Evolutionary conservation across 2,329 filamentous ascomycete species (phyloP), one percentile per base, ranked within the genome.

Genomic region (Aplosporella prunicola): DNA sequence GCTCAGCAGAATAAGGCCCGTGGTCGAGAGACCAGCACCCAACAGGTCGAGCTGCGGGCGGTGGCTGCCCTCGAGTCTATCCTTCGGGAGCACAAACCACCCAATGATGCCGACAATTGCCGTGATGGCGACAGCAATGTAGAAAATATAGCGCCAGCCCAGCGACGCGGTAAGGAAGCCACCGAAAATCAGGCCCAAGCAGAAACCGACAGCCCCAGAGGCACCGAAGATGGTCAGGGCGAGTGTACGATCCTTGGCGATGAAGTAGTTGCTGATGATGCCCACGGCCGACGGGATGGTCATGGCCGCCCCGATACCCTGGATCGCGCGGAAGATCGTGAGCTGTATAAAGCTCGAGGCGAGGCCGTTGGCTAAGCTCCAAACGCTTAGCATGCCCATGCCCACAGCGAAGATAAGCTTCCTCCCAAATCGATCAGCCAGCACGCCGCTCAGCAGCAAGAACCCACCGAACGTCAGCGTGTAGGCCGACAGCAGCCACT

Each of bases 211-310:
- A 1, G 60, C 60, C 1, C 60, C 60, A 0, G 58, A 56, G 0
- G 60, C 56, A 8, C 54, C 60, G 32, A 60, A 63, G 13, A 62
- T 57, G n/a, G 60, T 60, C n/a, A 63, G 44, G 2, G 53, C 60
- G 5, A 57, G 50, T 5, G 60, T 62, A 1, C 60, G 51, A 35
- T 62, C 60, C 24, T 55, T 47, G 9, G 55, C 52, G 8, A 55
- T 55, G 15, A 62, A 63, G 44, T 62, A 62, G 14, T 41, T 41
- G 39, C 33, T 59, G 35, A 70, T 66, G 15, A 70, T 61, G 2
- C 64, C 59, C 0, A 69, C 65, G 0, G 63, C 62, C 0, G 66
- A 64, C 1, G 66, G 66, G 0, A 69, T 54, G 2, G 64, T 66
- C 58, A 69, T 58, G 5, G 66, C 64, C 1, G 65, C 54, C 1